Evolutionary conservation across 1,284 basidiomycete species (phyloP).

Genomic region (Tilletia horrida): DNA sequence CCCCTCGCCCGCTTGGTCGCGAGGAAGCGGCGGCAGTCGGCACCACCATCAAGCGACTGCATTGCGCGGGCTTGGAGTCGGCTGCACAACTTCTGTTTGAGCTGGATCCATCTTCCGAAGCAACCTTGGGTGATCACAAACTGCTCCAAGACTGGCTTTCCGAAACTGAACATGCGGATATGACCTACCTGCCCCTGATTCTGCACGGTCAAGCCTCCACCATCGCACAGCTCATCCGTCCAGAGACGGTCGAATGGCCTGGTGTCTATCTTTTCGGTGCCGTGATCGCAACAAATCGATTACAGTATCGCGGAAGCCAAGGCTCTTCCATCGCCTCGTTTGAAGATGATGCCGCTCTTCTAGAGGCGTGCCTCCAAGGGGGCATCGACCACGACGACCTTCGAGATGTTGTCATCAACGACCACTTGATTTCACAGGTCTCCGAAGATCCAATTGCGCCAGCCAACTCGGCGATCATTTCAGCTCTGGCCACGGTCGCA

Average conservation of each 20-base stretch:
- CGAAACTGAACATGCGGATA: not conserved
- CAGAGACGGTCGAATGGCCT: too few relatives aligned
- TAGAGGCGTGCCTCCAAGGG: not conserved
- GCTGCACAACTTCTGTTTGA: not conserved
- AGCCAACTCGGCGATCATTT: too few relatives aligned
- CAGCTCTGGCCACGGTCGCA: too few relatives aligned
- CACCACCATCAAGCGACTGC: not conserved
- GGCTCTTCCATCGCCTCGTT: not conserved
- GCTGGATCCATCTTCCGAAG: not conserved
- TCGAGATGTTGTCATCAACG: conserved; percentile 1
- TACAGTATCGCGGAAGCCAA: too few relatives aligned
- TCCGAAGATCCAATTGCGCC: too few relatives aligned
- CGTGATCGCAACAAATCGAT: too few relatives aligned
- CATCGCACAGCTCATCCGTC: too few relatives aligned
- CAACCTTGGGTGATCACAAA: not conserved
- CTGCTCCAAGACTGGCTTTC: not conserved
- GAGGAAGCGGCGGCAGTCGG: not conserved
- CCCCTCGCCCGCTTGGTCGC: not conserved
- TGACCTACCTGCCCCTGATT: not conserved
- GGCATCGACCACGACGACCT: not conserved
- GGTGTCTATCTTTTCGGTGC: too few relatives aligned
- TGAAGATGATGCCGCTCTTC: not conserved
- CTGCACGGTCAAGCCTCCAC: too few relatives aligned
- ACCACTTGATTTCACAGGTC: too few relatives aligned
- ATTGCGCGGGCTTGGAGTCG: not conserved